Percentiles rank a stretch among this genome's conserved stretches.
Evolutionary conservation across 352 stramenopile genomes (phyloP).

Genomic region (Albugo laibachii): DNA sequence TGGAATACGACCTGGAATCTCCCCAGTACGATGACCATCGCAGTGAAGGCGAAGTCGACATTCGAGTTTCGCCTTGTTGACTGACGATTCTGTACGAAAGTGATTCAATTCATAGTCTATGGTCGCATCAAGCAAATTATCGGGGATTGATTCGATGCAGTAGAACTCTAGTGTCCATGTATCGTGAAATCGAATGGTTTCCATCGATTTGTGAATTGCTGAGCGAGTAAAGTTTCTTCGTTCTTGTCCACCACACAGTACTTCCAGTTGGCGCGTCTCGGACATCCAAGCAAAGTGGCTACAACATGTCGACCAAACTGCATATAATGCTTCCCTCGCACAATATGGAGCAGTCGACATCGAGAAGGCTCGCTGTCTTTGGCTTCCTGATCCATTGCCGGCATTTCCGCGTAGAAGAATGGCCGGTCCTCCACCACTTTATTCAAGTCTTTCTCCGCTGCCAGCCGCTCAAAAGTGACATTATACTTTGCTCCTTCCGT

Average conservation of each 20-base stretch:
- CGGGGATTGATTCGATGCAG: too few relatives aligned
- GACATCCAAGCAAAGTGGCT: constrained; percentile 35
- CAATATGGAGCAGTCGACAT: constrained; percentile 30
- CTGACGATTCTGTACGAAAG: too few relatives aligned
- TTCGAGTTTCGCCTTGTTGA: too few relatives aligned
- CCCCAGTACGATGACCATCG: too few relatives aligned
- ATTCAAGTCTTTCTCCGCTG: constrained; percentile 15
- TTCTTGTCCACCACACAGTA: constrained; percentile 56
- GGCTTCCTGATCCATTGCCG: constrained; percentile 10
- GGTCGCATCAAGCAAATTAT: too few relatives aligned
- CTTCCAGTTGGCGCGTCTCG: constrained; percentile 60
- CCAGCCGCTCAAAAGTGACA: constrained; percentile 37
- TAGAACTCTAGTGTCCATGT: not conserved
- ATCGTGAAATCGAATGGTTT: constrained; percentile 52
- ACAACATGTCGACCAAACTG: constrained; percentile 58
- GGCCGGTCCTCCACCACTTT: constrained; percentile 19
- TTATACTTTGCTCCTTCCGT: constrained; percentile 52
- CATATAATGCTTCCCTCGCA: constrained; percentile 66
- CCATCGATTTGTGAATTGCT: constrained; percentile 41
- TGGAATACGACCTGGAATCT: too few relatives aligned
- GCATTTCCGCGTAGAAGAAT: constrained; percentile 49
- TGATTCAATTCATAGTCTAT: too few relatives aligned
- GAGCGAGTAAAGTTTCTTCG: constrained; percentile 44
- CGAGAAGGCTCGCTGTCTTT: constrained; percentile 7
- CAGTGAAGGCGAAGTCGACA: too few relatives aligned